These are phyloP conservation scores for Helotiales sp. DNA, from an alignment of 2,329 filamentous ascomycete species.

Conservation along the genomic window DNA sequence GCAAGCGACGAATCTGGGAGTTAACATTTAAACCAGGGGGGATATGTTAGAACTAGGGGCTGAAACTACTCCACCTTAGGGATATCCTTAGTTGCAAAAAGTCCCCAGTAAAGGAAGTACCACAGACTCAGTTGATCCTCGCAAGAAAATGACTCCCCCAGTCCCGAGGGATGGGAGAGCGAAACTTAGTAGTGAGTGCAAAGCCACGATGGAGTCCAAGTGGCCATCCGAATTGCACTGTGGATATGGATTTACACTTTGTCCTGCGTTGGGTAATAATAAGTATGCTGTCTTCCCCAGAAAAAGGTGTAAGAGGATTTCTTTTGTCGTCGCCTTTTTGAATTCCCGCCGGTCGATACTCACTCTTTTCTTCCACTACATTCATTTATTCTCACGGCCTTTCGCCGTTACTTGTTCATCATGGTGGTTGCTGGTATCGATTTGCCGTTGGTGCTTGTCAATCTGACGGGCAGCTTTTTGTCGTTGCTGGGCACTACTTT, in stretches of 20 bases:
- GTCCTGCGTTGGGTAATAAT: not conserved
- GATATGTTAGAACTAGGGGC: too few species aligned
- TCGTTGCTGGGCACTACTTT: conserved; percentile 10
- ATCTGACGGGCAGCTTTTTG: conserved; percentile 11
- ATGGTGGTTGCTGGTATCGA: not conserved
- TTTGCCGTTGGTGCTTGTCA: conserved; percentile 2
- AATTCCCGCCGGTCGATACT: not conserved
- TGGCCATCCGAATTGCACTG: not conserved
- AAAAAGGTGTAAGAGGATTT: not conserved
- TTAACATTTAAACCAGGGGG: too few species aligned
- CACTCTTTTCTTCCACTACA: not conserved
- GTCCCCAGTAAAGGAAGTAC: too few species aligned
- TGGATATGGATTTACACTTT: not conserved
- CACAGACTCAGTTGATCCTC: not conserved
- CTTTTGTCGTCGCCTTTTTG: not conserved
- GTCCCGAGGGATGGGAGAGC: not conserved
- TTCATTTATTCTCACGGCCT: not conserved
- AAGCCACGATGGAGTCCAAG: conserved; percentile 5
- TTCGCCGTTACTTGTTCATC: not conserved
- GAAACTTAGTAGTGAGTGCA: not conserved
- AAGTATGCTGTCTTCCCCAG: conserved; percentile 6
- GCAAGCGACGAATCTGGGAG: too few species aligned
- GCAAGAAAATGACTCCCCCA: not conserved
- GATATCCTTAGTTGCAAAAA: too few species aligned
- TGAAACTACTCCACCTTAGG: too few species aligned